Conservation (phyloP, 2,329 filamentous ascomycete genomes). For the Magnaporthiopsis incrustans region DNA sequence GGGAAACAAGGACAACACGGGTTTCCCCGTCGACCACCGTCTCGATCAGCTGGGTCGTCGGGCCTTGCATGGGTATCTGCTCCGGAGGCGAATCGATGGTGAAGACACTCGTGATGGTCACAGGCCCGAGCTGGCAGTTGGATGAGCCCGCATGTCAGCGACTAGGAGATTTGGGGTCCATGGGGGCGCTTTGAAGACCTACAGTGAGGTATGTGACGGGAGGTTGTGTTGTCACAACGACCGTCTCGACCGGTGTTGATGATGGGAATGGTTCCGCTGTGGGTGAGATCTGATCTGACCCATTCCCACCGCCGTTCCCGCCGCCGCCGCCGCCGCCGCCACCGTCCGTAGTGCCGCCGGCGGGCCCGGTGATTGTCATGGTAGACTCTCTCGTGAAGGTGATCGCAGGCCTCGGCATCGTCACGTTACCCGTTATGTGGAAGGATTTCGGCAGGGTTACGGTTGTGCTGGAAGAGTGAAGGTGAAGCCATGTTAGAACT, state of each 20-base stretch:
- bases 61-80: slow-evolving; percentile 7
- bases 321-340: neutral
- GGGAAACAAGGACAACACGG: neutral
- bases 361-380: neutral
- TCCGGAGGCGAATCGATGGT: slow-evolving; percentile 8
- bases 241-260: neutral
- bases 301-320: no score
- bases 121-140: slow-evolving; percentile 9
- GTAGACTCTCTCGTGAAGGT: neutral
- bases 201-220: neutral
- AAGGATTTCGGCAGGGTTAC: neutral
- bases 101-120: slow-evolving; percentile 15
- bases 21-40: slow-evolving; percentile 15
- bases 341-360: no score
- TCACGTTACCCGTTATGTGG: neutral
- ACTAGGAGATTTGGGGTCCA: neutral
- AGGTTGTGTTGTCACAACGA: neutral
- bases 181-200: neutral
- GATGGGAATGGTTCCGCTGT: no score
- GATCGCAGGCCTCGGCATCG: neutral
- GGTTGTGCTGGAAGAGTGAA: neutral
- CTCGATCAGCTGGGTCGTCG: slow-evolving; percentile 16
- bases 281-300: no score
- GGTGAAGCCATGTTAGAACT: neutral
- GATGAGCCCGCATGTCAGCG: neutral